These are phyloP conservation scores for Breviolum minutum DNA, from an alignment of 73 alveolate genomes.

Conservation along the genomic window DNA sequence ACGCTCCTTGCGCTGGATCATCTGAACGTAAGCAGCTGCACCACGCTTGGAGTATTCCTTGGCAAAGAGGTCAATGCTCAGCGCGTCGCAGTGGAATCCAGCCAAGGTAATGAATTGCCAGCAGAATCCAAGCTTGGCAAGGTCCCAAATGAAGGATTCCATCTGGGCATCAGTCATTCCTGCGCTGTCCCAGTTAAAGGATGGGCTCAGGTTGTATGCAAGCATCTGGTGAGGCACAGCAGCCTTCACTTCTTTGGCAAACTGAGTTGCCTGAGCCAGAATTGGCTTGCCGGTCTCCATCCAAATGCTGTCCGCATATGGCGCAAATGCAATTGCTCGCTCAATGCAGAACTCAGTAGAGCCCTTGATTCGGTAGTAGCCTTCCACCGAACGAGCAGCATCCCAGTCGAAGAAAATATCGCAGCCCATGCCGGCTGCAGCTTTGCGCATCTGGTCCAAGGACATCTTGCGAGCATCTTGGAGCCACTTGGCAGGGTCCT, in stretches of 20 bases:
- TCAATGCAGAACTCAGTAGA: slow-evolving; percentile 97
- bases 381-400: slow-evolving; percentile 98
- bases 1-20: slow-evolving; percentile 96
- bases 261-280: slow-evolving; percentile 97
- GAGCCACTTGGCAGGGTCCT: slow-evolving; percentile 95
- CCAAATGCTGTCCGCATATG: slow-evolving; percentile 98
- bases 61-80: slow-evolving; percentile 96
- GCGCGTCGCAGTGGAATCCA: slow-evolving; percentile 97
- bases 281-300: slow-evolving; percentile 99
- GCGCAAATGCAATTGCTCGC: slow-evolving; percentile 97
- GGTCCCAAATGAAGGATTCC: slow-evolving; percentile 95
- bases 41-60: slow-evolving; percentile 96
- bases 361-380: slow-evolving; percentile 98
- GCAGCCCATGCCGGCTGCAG: slow-evolving; percentile 97
- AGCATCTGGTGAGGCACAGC: slow-evolving; percentile 97
- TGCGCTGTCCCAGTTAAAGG: slow-evolving; percentile 97
- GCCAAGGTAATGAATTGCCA: slow-evolving; percentile 97
- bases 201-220: slow-evolving; percentile 98
- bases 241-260: slow-evolving; percentile 97
- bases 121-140: slow-evolving; percentile 96
- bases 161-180: slow-evolving; percentile 89
- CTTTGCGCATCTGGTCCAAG: slow-evolving; percentile 95
- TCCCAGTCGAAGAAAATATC: slow-evolving; percentile 98
- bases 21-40: slow-evolving; percentile 97
- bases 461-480: slow-evolving; percentile 96